Base-by-base conservation (phyloP, 345 rosid species). In the Citrus reticulata region DNA sequence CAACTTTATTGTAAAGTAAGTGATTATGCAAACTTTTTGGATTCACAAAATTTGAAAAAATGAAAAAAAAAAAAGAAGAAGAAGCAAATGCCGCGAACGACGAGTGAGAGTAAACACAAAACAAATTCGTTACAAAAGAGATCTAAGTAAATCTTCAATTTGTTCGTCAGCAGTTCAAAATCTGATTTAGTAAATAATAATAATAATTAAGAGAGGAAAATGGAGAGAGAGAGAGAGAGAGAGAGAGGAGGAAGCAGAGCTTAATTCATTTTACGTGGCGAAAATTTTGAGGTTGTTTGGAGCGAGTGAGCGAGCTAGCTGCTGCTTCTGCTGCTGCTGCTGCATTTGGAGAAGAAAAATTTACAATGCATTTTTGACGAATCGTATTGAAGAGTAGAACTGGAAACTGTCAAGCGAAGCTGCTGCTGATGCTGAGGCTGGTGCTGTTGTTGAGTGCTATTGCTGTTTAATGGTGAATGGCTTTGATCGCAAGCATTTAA, bases 21-120 rank as follows among this genome's bases (percentile, higher is more conserved):
- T 61, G 68, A 40, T 74, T 61, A 74, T 74, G 69, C 3, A 32
- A 74, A 20, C 72, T 75, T 75, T 75, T 49, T 13, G 51, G 70
- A 9, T 30, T 34, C 30, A 34, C 32, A 46, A 46, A 46, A 30
- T 70, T 49, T 32, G 0, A 64, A 75, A 75, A 29, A 29, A 22
- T 22, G 7, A 2, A 17, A 17, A 2, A 1, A 16, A 54, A 54
- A 54, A 5, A 54, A 51, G 1, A 54, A 51, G 1, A 54, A 4
- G 22, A 17, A 42, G 3, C 17, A 39, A 62, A 40, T 19, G 24
- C 10, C 57, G 25, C 30, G 29, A 61, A 40, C 58, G n/a, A 32
- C 32, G 60, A 32, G 58, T 22, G 46, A 35, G 27, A 24, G 51
- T 46, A 46, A 35, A 4, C 35, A 37, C 34, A 29, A 16, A 51